Evolutionary conservation across 2,329 filamentous ascomycete species (phyloP).

Genomic region (Botrytis byssoidea): DNA sequence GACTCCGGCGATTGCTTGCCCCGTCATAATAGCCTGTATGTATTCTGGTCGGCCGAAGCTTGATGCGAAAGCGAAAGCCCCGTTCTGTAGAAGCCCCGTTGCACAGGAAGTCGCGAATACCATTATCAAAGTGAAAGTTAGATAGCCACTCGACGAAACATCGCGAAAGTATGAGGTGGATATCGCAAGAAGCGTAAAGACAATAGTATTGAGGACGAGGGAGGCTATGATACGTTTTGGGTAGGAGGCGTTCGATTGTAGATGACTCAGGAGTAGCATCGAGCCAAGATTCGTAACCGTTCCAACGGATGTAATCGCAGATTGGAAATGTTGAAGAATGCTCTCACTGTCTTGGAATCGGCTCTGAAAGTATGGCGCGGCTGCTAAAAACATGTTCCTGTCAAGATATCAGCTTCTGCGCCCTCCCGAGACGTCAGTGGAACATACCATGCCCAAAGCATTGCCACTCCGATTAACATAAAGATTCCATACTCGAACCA

Average conservation of each 20-base stretch:
- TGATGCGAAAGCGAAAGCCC: conserved; percentile 85
- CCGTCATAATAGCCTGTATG: conserved; percentile 93
- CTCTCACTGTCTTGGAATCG: conserved; percentile 71
- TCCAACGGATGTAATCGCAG: conserved; percentile 82
- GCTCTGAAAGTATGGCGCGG: conserved; percentile 85
- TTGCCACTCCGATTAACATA: conserved; percentile 79
- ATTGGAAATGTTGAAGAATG: conserved; percentile 81
- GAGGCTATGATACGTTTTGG: conserved; percentile 79
- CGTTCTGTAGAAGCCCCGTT: conserved; percentile 87
- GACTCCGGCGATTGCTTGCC: conserved; percentile 89
- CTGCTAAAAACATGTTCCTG: conserved; percentile 98
- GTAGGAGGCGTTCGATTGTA: conserved; percentile 83
- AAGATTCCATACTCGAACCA: conserved; percentile 87
- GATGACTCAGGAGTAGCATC: conserved; percentile 73
- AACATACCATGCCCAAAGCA: conserved; percentile 93
- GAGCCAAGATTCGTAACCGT: conserved; percentile 77
- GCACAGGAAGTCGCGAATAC: conserved; percentile 77
- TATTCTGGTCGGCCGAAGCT: conserved; percentile 85
- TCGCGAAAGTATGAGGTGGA: conserved; percentile 71
- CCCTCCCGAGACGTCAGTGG: conserved; percentile 14
- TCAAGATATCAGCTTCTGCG: conserved; percentile 19
- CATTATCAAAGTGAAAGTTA: conserved; percentile 78
- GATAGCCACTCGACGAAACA: conserved; percentile 64
- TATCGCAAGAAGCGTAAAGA: conserved; percentile 75
- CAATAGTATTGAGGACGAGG: conserved; percentile 71